These are phyloP conservation scores for Aspergillus sp. DNA, from an alignment of 2,329 filamentous ascomycete species.

Conservation along the genomic window DNA sequence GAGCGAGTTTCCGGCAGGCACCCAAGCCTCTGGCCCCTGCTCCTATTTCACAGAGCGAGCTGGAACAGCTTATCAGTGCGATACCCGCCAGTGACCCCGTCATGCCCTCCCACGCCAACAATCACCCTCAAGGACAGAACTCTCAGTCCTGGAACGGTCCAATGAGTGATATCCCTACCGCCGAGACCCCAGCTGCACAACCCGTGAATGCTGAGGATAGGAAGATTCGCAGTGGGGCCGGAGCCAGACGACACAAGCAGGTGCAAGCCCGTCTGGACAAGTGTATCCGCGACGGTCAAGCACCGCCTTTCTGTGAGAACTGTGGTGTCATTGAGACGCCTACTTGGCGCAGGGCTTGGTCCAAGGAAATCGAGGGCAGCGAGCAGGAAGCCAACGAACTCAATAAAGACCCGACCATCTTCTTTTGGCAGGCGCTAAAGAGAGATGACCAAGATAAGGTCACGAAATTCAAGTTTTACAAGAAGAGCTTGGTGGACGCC, in stretches of 20 bases:
- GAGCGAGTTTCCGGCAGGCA: conserved; percentile 33
- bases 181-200: conserved; percentile 37
- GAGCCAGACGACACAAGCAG: conserved; percentile 65
- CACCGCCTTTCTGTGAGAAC: conserved; percentile 86
- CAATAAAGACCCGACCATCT: conserved; percentile 69
- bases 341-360: conserved; percentile 92
- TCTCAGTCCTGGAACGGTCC: conserved; percentile 44
- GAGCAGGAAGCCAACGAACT: conserved; percentile 71
- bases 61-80: conserved; percentile 30
- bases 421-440: conserved; percentile 69
- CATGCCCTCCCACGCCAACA: conserved; percentile 16
- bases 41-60: conserved; percentile 34
- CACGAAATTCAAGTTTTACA: conserved; percentile 69
- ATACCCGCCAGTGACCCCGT: conserved; percentile 55
- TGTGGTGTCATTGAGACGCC: conserved; percentile 95
- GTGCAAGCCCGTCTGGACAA: conserved; percentile 57
- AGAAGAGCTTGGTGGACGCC: conserved; percentile 67
- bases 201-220: conserved; percentile 29
- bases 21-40: conserved; percentile 41
- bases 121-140: conserved; percentile 12
- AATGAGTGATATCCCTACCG: conserved; percentile 45
- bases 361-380: conserved; percentile 69
- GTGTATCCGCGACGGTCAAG: conserved; percentile 72
- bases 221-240: conserved; percentile 49
- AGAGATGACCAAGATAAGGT: conserved; percentile 63